A percentile compares a stretch with the other conserved stretches of the same genome.
These are phyloP conservation scores for Pedinophyceae sp. DNA, from an alignment of 139 green algal species.

Conservation along the genomic window DNA sequence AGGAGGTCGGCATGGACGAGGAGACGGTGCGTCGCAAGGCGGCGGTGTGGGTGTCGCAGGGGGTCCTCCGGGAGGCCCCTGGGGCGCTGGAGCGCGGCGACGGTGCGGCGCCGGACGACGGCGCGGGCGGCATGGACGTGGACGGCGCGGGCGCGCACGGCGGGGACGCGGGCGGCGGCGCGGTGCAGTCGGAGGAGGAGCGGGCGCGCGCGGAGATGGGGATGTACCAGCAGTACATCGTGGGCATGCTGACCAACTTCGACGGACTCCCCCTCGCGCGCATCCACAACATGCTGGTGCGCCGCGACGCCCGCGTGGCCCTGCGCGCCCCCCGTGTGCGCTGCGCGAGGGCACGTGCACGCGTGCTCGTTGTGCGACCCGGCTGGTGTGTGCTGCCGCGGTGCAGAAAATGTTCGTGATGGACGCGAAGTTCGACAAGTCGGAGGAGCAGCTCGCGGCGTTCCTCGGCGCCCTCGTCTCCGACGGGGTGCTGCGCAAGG, in stretches of 20 bases:
- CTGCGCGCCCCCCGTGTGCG: no score
- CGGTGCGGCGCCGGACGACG: not conserved
- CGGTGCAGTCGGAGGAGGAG: constrained; percentile 1
- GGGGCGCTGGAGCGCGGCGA: not conserved
- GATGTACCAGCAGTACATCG: constrained; percentile 62
- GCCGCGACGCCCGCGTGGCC: no score
- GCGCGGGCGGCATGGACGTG: not conserved
- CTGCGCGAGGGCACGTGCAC: no score
- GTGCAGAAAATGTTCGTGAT: constrained; percentile 88
- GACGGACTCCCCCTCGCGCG: constrained; percentile 54
- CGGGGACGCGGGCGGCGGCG: not conserved
- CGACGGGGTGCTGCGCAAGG: constrained; percentile 40
- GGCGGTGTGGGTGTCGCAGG: constrained; percentile 1
- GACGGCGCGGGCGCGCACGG: not conserved
- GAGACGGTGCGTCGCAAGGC: not conserved
- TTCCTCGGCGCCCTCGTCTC: constrained; percentile 46
- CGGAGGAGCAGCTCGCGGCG: constrained; percentile 38
- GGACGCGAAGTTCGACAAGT: constrained; percentile 69
- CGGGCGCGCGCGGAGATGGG: constrained; percentile 27
- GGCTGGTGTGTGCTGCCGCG: no score
- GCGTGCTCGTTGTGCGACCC: no score
- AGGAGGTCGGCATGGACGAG: constrained; percentile 10
- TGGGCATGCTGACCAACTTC: constrained; percentile 83
- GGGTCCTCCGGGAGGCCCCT: not conserved
- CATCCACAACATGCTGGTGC: constrained; percentile 90